Percentiles rank a stretch among this genome's conserved stretches.
Evolutionary conservation across 352 stramenopile species (phyloP).

Genomic region (Phytophthora idaei): DNA sequence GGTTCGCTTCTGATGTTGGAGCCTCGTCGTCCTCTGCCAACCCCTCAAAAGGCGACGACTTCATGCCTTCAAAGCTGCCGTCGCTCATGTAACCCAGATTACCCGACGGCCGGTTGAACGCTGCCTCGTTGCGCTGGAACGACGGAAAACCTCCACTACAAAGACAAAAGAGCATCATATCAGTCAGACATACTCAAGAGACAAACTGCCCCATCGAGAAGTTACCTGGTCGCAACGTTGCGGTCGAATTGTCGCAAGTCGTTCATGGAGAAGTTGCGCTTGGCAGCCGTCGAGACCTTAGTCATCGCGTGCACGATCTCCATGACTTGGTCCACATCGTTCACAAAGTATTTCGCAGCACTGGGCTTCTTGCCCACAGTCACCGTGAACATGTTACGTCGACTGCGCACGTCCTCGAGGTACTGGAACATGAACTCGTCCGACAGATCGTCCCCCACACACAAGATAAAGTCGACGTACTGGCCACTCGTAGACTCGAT

Average conservation of each 20-base stretch:
- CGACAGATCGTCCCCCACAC: slow-evolving; percentile 97
- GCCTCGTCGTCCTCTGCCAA: slow-evolving; percentile 24
- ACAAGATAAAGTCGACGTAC: slow-evolving; percentile 96
- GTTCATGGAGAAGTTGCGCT: slow-evolving; percentile 88
- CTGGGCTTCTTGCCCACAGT: slow-evolving; percentile 99
- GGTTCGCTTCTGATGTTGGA: slow-evolving; percentile 17
- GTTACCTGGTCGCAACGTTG: slow-evolving; percentile 53
- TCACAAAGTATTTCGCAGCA: slow-evolving; percentile 97
- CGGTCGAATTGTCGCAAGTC: slow-evolving; percentile 78
- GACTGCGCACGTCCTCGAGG: slow-evolving; percentile 69
- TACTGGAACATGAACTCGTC: slow-evolving; percentile 99
- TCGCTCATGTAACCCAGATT: slow-evolving; percentile 50
- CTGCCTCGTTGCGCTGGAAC: slow-evolving; percentile 36
- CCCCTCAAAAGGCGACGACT: slow-evolving; percentile 45
- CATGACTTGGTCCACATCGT: slow-evolving; percentile 97
- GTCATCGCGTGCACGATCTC: slow-evolving; percentile 91
- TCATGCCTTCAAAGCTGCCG: slow-evolving; percentile 49
- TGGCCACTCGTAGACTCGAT: slow-evolving; percentile 75
- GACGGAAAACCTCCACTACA: slow-evolving; percentile 35
- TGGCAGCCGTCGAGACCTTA: slow-evolving; percentile 83
- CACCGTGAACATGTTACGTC: slow-evolving; percentile 92
- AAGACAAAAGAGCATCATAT: slow-evolving; percentile 11
- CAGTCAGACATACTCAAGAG: slow-evolving; percentile 2
- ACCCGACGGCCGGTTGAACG: slow-evolving; percentile 23
- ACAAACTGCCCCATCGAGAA: background rate